Evolutionary conservation across 768 basidiomycete species (phyloP).

Genomic region (Pluteus cervinus): DNA sequence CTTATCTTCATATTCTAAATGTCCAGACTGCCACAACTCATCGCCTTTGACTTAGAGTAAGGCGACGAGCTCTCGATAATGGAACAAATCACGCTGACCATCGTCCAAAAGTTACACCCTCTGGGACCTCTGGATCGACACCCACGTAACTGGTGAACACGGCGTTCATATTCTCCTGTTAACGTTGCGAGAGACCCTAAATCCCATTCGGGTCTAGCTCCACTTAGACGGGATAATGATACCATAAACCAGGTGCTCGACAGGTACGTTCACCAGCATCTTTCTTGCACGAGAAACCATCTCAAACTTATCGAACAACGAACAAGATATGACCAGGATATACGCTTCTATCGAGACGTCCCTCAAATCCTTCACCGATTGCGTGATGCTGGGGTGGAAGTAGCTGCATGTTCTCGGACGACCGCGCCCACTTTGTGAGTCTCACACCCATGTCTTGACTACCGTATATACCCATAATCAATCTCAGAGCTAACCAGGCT

Average conservation of each 20-base stretch:
- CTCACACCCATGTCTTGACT: not conserved
- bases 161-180: not conserved
- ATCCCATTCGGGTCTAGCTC: too few species aligned
- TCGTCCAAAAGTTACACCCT: constrained; percentile 60
- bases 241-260: constrained; percentile 46
- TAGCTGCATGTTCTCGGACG: constrained; percentile 77
- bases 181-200: not conserved
- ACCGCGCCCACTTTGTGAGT: constrained; percentile 61
- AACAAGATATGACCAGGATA: constrained; percentile 44
- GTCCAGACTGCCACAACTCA: constrained; percentile 40
- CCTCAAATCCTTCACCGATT: constrained; percentile 63
- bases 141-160: constrained; percentile 51
- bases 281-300: not conserved
- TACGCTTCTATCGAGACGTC: constrained; percentile 75
- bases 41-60: constrained; percentile 83
- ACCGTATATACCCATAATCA: not conserved
- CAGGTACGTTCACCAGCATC: constrained; percentile 21
- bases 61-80: constrained; percentile 6
- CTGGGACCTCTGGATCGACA: constrained; percentile 87
- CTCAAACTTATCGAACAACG: not conserved
- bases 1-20: too few species aligned
- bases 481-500: constrained; percentile 67
- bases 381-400: constrained; percentile 35
- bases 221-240: constrained; percentile 41
- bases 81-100: constrained; percentile 2